phyloP scores from a whole-genome alignment of 2,329 filamentous ascomycete species.

The Cephalotrichum gorgonifer region DNA sequence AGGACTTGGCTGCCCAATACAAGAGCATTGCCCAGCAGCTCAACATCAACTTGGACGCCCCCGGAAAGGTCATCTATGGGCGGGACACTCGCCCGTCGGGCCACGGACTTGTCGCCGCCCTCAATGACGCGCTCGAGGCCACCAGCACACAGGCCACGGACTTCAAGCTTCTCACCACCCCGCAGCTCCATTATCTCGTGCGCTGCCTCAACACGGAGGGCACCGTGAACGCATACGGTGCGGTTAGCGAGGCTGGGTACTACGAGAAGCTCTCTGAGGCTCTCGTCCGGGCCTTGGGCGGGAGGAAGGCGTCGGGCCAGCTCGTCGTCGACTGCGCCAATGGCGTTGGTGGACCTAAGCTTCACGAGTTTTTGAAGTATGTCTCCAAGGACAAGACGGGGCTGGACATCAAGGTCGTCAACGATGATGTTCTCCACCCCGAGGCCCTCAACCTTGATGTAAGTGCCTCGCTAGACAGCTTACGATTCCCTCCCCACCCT shows the following conservation, averaged over 20 bases:
- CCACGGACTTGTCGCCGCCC: constrained; percentile 66
- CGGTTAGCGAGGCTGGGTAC: constrained; percentile 83
- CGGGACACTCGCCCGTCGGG: constrained; percentile 91
- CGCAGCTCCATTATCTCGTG: constrained; percentile 95
- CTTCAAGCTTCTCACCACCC: constrained; percentile 87
- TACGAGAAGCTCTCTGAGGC: constrained; percentile 84
- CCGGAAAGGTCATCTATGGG: constrained; percentile 77
- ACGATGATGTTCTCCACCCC: constrained; percentile 85
- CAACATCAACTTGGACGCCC: constrained; percentile 60
- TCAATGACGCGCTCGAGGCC: constrained; percentile 70
- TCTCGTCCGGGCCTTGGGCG: constrained; percentile 73
- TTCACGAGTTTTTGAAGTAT: constrained; percentile 76
- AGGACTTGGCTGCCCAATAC: constrained; percentile 67
- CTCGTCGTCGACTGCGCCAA: constrained; percentile 93
- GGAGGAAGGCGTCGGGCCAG: constrained; percentile 60
- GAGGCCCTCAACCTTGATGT: constrained; percentile 84
- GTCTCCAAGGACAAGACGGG: constrained; percentile 60
- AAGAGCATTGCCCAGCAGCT: constrained; percentile 63
- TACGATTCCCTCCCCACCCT: no score
- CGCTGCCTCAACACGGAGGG: constrained; percentile 89
- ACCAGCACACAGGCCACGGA: constrained; percentile 67
- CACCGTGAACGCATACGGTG: constrained; percentile 78
- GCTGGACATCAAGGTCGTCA: constrained; percentile 77
- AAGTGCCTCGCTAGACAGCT: constrained; percentile 24
- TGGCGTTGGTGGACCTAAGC: constrained; percentile 87